Evolutionary conservation across 495 filamentous ascomycete species (phyloP).

Genomic region (Penicillium herquei): DNA sequence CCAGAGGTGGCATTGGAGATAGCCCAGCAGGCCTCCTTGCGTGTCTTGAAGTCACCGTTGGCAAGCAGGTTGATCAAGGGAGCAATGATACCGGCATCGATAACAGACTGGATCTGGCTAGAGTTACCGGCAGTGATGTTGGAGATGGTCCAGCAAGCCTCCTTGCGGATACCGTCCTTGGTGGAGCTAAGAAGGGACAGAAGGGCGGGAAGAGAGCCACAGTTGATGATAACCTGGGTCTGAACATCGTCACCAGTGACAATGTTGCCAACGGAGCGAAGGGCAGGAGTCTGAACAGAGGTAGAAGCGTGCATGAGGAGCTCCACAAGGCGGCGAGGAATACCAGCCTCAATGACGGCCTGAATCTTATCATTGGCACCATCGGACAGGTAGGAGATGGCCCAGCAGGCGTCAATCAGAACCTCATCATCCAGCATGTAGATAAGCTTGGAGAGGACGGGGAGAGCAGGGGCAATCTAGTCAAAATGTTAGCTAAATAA

Average conservation of each 20-base stretch:
- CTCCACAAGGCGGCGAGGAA: conserved; percentile 95
- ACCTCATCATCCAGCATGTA: conserved; percentile 99
- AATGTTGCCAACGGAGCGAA: conserved; percentile 97
- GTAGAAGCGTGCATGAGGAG: conserved; percentile 99
- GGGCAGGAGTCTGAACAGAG: conserved; percentile 95
- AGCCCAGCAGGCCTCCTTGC: conserved; percentile 99
- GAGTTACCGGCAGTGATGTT: conserved; percentile 99
- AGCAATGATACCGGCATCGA: conserved; percentile 95
- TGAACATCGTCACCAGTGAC: conserved; percentile 99
- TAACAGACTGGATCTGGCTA: conserved; percentile 93
- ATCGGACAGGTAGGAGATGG: conserved; percentile 98
- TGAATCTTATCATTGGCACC: conserved; percentile 99
- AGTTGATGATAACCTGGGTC: conserved; percentile 99
- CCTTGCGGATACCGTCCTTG: conserved; percentile 99
- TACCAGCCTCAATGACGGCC: conserved; percentile 97
- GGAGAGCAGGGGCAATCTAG: conserved; percentile 93
- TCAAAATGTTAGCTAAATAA: conserved; percentile 1
- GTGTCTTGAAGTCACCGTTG: conserved; percentile 97
- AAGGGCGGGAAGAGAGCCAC: conserved; percentile 85
- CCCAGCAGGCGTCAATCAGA: conserved; percentile 99
- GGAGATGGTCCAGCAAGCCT: conserved; percentile 99
- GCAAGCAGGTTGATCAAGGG: conserved; percentile 93
- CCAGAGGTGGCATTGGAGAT: conserved; percentile 99
- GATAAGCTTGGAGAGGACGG: conserved; percentile 93
- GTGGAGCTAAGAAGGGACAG: conserved; percentile 89